Percentiles rank a stretch among this genome's conserved stretches.
phyloP scores from a whole-genome alignment of 2,329 filamentous ascomycete genomes.

The Fusarium lateritium region DNA sequence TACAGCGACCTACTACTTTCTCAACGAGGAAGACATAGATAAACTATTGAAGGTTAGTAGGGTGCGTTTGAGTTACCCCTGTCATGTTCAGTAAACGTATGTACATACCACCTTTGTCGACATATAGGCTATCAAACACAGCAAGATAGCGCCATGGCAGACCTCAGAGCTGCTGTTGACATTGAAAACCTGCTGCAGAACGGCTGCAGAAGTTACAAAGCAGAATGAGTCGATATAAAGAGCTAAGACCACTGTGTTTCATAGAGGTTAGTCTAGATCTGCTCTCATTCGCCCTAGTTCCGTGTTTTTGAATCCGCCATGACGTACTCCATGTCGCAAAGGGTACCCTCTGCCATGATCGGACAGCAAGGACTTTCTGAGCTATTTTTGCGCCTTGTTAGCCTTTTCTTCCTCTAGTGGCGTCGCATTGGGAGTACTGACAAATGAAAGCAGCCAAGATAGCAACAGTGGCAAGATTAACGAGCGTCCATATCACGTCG shows the following conservation, averaged over 20 bases:
- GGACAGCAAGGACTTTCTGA: background rate
- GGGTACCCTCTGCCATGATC: background rate
- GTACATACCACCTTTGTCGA: background rate
- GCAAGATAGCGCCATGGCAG: background rate
- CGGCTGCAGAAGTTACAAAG: background rate
- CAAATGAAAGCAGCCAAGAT: background rate
- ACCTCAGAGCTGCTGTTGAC: background rate
- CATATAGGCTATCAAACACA: background rate
- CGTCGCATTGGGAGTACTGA: background rate
- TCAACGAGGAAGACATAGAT: slow-evolving; percentile 14
- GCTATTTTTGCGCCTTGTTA: background rate
- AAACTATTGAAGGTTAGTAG: background rate
- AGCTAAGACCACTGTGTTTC: background rate
- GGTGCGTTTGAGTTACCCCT: background rate
- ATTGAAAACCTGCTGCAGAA: background rate
- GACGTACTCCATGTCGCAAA: background rate
- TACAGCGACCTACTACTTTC: slow-evolving; percentile 3
- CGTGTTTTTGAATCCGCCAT: background rate
- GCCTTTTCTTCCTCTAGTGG: background rate
- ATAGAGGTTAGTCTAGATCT: background rate
- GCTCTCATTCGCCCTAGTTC: background rate
- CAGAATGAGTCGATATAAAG: background rate
- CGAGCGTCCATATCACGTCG: background rate
- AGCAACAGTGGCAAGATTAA: background rate
- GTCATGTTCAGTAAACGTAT: background rate